phyloP scores from a whole-genome alignment of 73 alveolate species.

The Stentor coeruleus region DNA sequence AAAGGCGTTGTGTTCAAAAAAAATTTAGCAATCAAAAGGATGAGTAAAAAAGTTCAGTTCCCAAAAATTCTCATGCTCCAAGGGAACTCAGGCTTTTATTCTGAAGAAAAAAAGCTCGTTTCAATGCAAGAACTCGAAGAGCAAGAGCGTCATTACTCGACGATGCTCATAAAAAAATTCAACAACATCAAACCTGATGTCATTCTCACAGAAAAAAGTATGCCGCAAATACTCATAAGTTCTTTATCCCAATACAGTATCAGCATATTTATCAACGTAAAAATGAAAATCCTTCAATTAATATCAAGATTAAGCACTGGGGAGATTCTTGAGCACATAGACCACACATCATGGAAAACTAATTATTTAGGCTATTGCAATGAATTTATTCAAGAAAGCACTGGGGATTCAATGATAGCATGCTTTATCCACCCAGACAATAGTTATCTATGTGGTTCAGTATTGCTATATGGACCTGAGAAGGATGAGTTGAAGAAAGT shows the following conservation, averaged over 20 bases:
- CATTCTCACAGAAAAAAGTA: slow-evolving; percentile 61
- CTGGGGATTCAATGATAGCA: neutral
- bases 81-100: slow-evolving; percentile 38
- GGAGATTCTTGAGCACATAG: neutral
- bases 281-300: neutral
- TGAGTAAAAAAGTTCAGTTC: slow-evolving; percentile 53
- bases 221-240: slow-evolving; percentile 45
- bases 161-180: slow-evolving; percentile 56
- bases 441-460: neutral
- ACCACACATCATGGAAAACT: slow-evolving; percentile 1
- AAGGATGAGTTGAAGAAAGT: neutral
- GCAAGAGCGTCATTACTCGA: slow-evolving; percentile 46
- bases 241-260: slow-evolving; percentile 48
- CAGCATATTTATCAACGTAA: slow-evolving; percentile 50
- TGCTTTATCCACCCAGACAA: neutral
- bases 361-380: slow-evolving; percentile 4
- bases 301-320: slow-evolving; percentile 33
- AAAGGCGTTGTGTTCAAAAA: slow-evolving; percentile 62
- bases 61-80: slow-evolving; percentile 58
- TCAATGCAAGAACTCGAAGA: slow-evolving; percentile 40
- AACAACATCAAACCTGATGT: slow-evolving; percentile 62
- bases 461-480: neutral
- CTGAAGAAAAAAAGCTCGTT: slow-evolving; percentile 33
- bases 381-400: neutral
- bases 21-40: slow-evolving; percentile 64